These are phyloP conservation scores for Capsicum baccatum DNA, from an alignment of 257 asterid genomes.

Conservation along the genomic window DNA sequence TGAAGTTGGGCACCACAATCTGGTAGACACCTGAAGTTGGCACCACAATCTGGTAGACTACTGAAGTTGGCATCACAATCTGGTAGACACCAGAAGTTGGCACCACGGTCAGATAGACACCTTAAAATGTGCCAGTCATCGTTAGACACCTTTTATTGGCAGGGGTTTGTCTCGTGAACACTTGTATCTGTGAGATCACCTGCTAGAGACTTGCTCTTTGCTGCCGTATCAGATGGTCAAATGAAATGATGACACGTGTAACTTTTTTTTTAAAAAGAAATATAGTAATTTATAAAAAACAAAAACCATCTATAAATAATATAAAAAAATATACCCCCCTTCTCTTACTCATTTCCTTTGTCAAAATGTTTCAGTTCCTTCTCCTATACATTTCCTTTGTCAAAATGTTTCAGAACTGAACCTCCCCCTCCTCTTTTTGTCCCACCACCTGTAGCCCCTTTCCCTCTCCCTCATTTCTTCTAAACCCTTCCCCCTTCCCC, in stretches of 20 bases:
- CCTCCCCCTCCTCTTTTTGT: neutral
- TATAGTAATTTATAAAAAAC: neutral
- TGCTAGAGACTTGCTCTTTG: neutral
- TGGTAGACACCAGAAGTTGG: neutral
- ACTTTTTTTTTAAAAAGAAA: neutral
- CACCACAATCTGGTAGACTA: too few species aligned
- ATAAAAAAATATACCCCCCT: neutral
- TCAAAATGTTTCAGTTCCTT: neutral
- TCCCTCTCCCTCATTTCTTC: neutral
- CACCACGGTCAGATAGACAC: neutral
- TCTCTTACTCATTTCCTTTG: neutral
- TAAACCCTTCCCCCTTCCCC: neutral
- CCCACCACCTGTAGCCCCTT: too few species aligned
- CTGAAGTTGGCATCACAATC: neutral
- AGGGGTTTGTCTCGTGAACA: neutral
- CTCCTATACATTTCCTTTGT: neutral
- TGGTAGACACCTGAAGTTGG: too few species aligned
- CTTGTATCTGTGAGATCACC: neutral
- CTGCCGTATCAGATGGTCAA: neutral
- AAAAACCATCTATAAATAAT: neutral
- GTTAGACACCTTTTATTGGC: neutral
- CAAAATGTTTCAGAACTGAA: neutral
- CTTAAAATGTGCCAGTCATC: neutral
- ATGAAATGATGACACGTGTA: slow-evolving; percentile 1
- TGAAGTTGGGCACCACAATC: too few species aligned